Base-by-base conservation (phyloP, 345 rosid genomes). In the Leavenworthia alabamica region DNA sequence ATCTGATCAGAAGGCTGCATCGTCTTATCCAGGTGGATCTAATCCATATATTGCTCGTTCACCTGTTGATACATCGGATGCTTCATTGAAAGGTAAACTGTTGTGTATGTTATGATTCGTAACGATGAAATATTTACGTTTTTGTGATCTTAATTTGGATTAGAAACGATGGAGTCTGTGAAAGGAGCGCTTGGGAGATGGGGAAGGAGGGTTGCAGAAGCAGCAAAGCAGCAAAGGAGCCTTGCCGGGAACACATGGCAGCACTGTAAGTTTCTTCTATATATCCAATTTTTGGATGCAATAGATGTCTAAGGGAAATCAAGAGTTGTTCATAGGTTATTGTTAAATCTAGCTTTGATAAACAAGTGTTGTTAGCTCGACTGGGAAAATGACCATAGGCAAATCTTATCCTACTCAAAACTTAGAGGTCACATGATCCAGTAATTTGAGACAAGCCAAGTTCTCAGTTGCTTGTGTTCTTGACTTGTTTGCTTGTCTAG, bases 211-310 rank as follows among this genome's bases (percentile, higher is more conserved):
- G 79, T 81, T 31, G 82, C 78, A 10, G 90, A 82, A 64, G 85
- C 84, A 3, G 77, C 83, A 1, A 82, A 69, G 78, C 82, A 73
- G 75, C 82, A 86, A 7, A 86, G 80, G 71, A 85, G 78, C 49
- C 82, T 83, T 13, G 83, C 83, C 49, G 85, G 83, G 24, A 80
- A 79, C 74, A 77, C 81, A 9, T 80, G 85, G 83, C 73, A 68
- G 46, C 73, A 60, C 20, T 39, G 67, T 68, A 19, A 68, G 73
- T 57, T 31, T 41, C n/a, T n/a, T n/a, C n/a, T n/a, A n/a, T n/a
- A n/a, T n/a, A n/a, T n/a, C n/a, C n/a, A n/a, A n/a, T n/a, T n/a
- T n/a, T n/a, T n/a, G n/a, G n/a, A n/a, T n/a, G n/a, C n/a, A n/a
- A n/a, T n/a, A n/a, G n/a, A n/a, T n/a, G n/a, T n/a, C n/a, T n/a